Evolutionary conservation across 257 asterid genomes (phyloP), one percentile per base, ranked within the genome.

Genomic region (Rubia yunnanensis): DNA sequence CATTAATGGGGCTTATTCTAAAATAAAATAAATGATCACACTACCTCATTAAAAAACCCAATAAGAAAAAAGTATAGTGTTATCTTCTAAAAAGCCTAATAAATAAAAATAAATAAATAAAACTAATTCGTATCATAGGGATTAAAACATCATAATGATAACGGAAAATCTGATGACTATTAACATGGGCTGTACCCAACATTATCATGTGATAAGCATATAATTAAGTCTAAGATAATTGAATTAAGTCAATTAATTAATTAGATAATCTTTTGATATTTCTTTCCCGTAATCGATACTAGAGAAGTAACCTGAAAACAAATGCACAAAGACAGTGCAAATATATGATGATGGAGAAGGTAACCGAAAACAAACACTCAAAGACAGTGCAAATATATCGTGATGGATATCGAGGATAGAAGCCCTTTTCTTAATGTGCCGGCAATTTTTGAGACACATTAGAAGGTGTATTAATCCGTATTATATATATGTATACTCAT

Each of bases 101-200:
- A n/a, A n/a, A n/a, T n/a, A n/a, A n/a, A n/a, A n/a, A n/a, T n/a
- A n/a, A n/a, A n/a, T n/a, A n/a, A n/a, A n/a, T n/a, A n/a, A n/a
- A n/a, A n/a, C n/a, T n/a, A n/a, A n/a, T n/a, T n/a, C n/a, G n/a
- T n/a, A n/a, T n/a, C n/a, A n/a, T 35, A 3, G 14, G 44, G 10
- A 60, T 50, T 50, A 18, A 10, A n/a, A n/a, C 64, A 60, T 60
- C 48, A 60, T 32, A 60, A 60, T 60, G 48, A 60, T 1, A 44
- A 5, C 46, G 28, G 5, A 48, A 46, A 64, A 28, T 28, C 26
- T 65, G 23, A 50, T 60, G 53, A 38, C 48, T 58, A 39, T 57
- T 36, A 70, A 70, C 68, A 52, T 70, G 74, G 74, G 64, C 11
- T 70, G 74, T 63, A 49, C 50, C 57, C 70, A 22, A 54, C 64